These are phyloP conservation scores for Tanacetum coccineum DNA, from an alignment of 129 eudicot genomes.

Conservation along the genomic window DNA sequence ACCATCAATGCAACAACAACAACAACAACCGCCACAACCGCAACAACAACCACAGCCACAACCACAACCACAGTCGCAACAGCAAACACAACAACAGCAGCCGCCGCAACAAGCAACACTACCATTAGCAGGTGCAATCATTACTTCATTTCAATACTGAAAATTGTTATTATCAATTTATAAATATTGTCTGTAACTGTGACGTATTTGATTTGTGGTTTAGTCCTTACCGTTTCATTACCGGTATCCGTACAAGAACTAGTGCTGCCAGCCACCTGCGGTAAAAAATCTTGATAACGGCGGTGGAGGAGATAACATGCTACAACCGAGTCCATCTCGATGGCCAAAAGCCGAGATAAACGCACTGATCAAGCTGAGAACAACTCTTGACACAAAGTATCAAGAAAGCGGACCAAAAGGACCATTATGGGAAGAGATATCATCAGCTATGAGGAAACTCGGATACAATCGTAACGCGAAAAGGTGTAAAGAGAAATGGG, in stretches of 20 bases:
- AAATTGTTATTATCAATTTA: too few species aligned
- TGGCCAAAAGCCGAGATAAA: slow-evolving; percentile 91
- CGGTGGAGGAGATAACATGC: slow-evolving; percentile 31
- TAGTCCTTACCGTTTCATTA: too few species aligned
- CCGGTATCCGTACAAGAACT: slow-evolving; percentile 23
- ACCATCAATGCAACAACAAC: slow-evolving; percentile 10
- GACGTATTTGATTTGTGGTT: too few species aligned
- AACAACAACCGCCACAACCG: neutral
- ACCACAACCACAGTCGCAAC: slow-evolving; percentile 8
- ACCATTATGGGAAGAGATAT: slow-evolving; percentile 95
- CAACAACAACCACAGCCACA: slow-evolving; percentile 11
- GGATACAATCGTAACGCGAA: slow-evolving; percentile 84
- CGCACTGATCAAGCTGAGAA: slow-evolving; percentile 72
- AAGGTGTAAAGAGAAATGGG: slow-evolving; percentile 97
- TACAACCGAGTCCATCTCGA: slow-evolving; percentile 60
- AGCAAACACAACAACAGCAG: slow-evolving; percentile 14
- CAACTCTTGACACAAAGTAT: slow-evolving; percentile 66
- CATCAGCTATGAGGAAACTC: slow-evolving; percentile 55
- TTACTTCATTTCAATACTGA: neutral
- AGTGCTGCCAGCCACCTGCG: slow-evolving; percentile 8
- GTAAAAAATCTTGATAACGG: slow-evolving; percentile 33
- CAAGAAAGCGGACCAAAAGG: slow-evolving; percentile 92
- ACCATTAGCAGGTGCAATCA: slow-evolving; percentile 22
- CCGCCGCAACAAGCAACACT: slow-evolving; percentile 19
- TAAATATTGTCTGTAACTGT: too few species aligned